phyloP scores from a whole-genome alignment of 345 rosid species.

The Brassica incana region DNA sequence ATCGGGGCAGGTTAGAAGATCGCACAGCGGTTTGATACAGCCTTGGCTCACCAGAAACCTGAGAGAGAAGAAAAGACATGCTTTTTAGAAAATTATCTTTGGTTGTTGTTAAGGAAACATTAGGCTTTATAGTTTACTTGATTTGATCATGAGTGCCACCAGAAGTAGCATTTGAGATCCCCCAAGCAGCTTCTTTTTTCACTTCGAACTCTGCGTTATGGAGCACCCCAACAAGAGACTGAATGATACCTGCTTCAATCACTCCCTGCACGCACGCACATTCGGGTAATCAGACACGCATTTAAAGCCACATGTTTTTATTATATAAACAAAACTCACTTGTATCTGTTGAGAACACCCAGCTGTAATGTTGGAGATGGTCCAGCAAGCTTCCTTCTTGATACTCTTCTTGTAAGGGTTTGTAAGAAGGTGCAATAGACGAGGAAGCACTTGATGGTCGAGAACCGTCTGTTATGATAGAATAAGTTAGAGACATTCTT shows the following conservation, averaged over 20 bases:
- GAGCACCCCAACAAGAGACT: conserved; percentile 57
- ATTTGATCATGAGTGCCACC: conserved; percentile 75
- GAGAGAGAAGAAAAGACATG: conserved; percentile 11
- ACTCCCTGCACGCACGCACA: conserved; percentile 51
- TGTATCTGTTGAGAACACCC: conserved; percentile 54
- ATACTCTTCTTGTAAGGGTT: conserved; percentile 73
- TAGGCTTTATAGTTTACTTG: conserved; percentile 45
- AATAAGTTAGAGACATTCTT: neutral
- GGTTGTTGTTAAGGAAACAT: neutral
- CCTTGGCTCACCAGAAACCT: conserved; percentile 69
- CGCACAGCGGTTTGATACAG: conserved; percentile 71
- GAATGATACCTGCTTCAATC: conserved; percentile 60
- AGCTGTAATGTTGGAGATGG: conserved; percentile 86
- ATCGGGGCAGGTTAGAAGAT: conserved; percentile 76
- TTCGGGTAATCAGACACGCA: neutral
- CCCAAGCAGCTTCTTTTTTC: conserved; percentile 91
- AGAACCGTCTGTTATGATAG: conserved; percentile 52
- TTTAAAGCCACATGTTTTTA: too few relatives aligned
- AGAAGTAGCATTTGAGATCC: conserved; percentile 75
- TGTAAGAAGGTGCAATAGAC: conserved; percentile 57
- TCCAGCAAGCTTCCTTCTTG: conserved; percentile 94
- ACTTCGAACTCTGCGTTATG: conserved; percentile 75
- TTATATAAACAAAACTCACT: conserved; percentile 28
- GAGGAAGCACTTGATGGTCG: conserved; percentile 65
- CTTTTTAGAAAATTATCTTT: neutral